Base-by-base conservation (phyloP, 2,329 filamentous ascomycete genomes). In the Colletotrichum sp. region DNA sequence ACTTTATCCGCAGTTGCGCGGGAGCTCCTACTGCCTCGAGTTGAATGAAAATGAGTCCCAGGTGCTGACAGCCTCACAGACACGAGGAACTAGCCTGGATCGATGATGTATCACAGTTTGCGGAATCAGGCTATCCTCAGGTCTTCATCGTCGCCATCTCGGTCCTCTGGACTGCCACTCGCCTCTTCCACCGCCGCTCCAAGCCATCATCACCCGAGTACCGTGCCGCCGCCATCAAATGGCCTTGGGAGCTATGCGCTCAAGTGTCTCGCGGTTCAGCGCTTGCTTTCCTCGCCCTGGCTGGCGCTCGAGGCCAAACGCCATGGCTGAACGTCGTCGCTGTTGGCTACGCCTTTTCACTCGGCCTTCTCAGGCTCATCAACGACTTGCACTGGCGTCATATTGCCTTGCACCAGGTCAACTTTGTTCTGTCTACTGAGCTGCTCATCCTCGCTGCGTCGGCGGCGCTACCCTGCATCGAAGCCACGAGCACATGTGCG, bases 361-460 rank as follows among this genome's bases (percentile, higher is more conserved):
- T 90, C 6, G 88, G 88, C 28, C 80, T 90, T 26, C 65, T 85
- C 30, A 85, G 88, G 15, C 84, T 89, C 57, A 76, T 83, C 71
- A 82, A 85, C 74, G 81, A 87, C 73, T 76, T 85, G 69, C 81
- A 83, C 77, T 90, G 88, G 87, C 86, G 87, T 24, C 87, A 86
- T 79, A 81, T 85, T 66, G 84, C 86, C 16, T 81, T 90, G 60
- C 87, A 89, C 73, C 88, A 90, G 79, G 82, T 88, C 81, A 90
- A 90, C 80, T 84, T 87, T 74, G 83, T 87, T 55, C 81, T 87
- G 63, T 79, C 81, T n/a, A 79, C 81, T 57, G 80, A 84, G 70
- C 78, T 89, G 28, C 65, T 85, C 36, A 77, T 88, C 28, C 79
- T 88, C 9, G 71, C 80, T 18, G 77, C 81, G 26, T 85, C 82